These are phyloP conservation scores for Incumbomyces delicatus DNA, from an alignment of 2,329 filamentous ascomycete species.

Conservation along the genomic window DNA sequence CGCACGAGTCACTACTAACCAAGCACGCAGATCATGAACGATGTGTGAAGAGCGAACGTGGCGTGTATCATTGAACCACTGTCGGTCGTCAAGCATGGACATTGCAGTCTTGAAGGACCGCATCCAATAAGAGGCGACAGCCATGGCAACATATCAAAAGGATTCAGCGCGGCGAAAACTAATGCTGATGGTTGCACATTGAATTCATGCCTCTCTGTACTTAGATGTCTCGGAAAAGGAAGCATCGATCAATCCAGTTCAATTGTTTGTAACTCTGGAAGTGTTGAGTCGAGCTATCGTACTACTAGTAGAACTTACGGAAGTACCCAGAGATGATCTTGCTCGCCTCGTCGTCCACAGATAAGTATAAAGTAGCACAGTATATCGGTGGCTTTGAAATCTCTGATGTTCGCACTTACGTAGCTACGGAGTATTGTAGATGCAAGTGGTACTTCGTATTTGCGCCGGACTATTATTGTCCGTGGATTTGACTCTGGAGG, in stretches of 20 bases:
- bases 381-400: no score
- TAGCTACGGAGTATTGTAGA: no score
- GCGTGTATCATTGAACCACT: slow-evolving; percentile 8
- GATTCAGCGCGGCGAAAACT: not conserved
- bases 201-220: slow-evolving; percentile 7
- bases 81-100: not conserved
- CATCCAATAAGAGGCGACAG: slow-evolving; percentile 2
- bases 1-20: not conserved
- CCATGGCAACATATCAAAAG: not conserved
- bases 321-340: no score
- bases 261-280: slow-evolving; percentile 1
- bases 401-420: no score
- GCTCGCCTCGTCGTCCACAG: no score
- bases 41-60: slow-evolving; percentile 1
- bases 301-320: no score
- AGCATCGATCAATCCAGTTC: slow-evolving; percentile 7
- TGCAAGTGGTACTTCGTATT: no score
- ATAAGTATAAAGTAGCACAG: no score
- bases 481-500: no score
- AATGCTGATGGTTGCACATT: slow-evolving; percentile 3
- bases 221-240: slow-evolving; percentile 7
- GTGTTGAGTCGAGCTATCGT: no score
- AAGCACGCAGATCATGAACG: not conserved
- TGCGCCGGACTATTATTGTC: no score
- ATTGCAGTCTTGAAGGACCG: not conserved